phyloP scores from a whole-genome alignment of 2,329 filamentous ascomycete species.

The Escovopsis sp. region DNA sequence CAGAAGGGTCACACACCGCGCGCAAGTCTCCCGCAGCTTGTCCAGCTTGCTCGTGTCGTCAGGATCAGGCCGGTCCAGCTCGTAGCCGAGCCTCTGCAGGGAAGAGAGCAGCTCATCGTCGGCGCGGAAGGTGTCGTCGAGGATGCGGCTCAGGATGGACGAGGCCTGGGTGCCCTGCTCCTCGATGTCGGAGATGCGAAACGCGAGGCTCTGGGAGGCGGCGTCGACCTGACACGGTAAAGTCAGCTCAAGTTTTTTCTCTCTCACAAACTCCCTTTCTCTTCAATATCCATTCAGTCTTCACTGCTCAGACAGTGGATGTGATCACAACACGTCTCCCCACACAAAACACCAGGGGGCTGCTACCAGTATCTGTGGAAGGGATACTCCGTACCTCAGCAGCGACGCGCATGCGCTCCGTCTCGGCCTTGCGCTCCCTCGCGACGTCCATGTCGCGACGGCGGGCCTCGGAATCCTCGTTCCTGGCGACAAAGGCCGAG shows the following conservation, averaged over 20 bases:
- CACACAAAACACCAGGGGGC: no score
- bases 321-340: no score
- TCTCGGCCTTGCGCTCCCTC: constrained; percentile 16
- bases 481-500: constrained; percentile 30
- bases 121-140: constrained; percentile 35
- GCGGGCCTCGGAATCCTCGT: constrained; percentile 14
- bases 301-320: no score
- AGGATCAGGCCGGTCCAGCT: constrained; percentile 36
- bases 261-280: no score
- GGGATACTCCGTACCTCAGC: no score
- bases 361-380: no score
- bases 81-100: constrained; percentile 49
- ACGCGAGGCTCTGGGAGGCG: constrained; percentile 29
- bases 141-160: constrained; percentile 29
- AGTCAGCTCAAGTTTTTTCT: no score
- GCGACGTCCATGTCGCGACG: constrained; percentile 15
- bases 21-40: constrained; percentile 43
- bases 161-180: constrained; percentile 32
- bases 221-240: constrained; percentile 27
- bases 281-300: no score
- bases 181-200: constrained; percentile 32
- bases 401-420: constrained; percentile 25
- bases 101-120: constrained; percentile 52
- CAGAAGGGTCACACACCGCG: constrained; percentile 22
- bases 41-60: constrained; percentile 38